Evolutionary conservation across 2,329 filamentous ascomycete species (phyloP), one percentile per base, ranked within the genome.

Genomic region (Orbilia oligospora): DNA sequence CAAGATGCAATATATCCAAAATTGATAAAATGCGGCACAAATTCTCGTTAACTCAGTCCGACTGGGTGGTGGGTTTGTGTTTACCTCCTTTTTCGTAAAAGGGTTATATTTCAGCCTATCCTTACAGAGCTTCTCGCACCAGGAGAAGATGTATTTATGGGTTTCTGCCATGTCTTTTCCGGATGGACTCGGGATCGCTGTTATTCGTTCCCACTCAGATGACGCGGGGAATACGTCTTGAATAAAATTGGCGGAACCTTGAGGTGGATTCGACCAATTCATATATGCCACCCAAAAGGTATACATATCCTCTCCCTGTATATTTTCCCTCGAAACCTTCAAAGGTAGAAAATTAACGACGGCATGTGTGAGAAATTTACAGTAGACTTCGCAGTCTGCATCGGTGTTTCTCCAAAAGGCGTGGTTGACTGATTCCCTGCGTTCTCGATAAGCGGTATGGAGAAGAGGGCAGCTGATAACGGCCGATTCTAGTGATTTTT

Each of bases 11-110:
- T 41, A 56, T 46, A 72, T 46, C 58, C 69, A 72, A 8, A 65
- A 55, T 38, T 72, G 69, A 36, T 72, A 72, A 22, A 72, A 72
- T 16, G 58, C 46, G 10, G 44, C 16, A 16, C 30, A 30, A 20
- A 72, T 20, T 14, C 69, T 55, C 5, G 46, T 56, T 16, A 55
- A 16, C 9, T 72, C 69, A 0, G 44, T n/a, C 5, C 46, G 22
- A 14, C 48, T 72, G 5, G 58, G 46, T 16, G 69, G 69, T 5
- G 16, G 30, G 16, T 65, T 65, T 12, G 49, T n/a, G n/a, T 3
- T 20, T 4, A n/a, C 27, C 18, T 49, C 30, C 20, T 65, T 49
- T 2, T n/a, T 24, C 1, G 56, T 72, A 12, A 65, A 16, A 0
- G 20, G 18, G 36, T 72, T 18, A 9, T 16, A 41, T 51, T 48